Conservation (phyloP, 257 asterid genomes). For the Oldenlandia corymbosa region DNA sequence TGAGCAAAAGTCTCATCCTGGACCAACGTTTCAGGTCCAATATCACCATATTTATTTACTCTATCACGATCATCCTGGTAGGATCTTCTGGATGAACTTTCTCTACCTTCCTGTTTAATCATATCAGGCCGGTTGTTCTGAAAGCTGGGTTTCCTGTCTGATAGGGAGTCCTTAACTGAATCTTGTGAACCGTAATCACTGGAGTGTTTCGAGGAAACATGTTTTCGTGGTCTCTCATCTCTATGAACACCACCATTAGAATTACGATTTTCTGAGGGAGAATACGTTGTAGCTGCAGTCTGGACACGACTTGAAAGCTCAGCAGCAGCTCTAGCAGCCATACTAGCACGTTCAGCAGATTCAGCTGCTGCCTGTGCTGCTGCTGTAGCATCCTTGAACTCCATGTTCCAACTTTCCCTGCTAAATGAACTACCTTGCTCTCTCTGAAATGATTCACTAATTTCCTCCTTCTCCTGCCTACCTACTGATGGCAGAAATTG, state of each 20-base stretch:
- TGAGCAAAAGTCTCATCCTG: conserved; percentile 26
- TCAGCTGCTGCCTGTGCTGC: conserved; percentile 95
- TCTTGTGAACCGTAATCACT: conserved; percentile 29
- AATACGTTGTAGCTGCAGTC: conserved; percentile 33
- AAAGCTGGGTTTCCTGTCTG: conserved; percentile 27
- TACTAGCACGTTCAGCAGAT: conserved; percentile 83
- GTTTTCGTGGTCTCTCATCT: conserved; percentile 32
- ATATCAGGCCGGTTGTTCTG: conserved; percentile 24
- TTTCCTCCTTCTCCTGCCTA: conserved; percentile 23
- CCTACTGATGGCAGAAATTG: conserved; percentile 13
- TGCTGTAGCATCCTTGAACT: conserved; percentile 82
- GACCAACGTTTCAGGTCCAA: conserved; percentile 35
- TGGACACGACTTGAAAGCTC: conserved; percentile 53
- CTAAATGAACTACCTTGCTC: conserved; percentile 28
- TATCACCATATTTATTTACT: conserved; percentile 25
- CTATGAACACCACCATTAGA: conserved; percentile 24
- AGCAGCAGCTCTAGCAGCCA: conserved; percentile 93
- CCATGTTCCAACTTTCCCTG: conserved; percentile 56
- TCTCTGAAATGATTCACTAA: conserved; percentile 27
- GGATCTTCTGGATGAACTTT: conserved; percentile 22
- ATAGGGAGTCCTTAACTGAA: conserved; percentile 21
- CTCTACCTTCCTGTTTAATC: conserved; percentile 21
- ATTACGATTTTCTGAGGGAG: conserved; percentile 33
- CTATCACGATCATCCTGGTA: conserved; percentile 26
- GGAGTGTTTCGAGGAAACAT: conserved; percentile 18